Percentiles rank a stretch among this genome's conserved stretches.
Conservation (phyloP, 1,284 basidiomycete species). For the Rhodotorula glutinis region DNA sequence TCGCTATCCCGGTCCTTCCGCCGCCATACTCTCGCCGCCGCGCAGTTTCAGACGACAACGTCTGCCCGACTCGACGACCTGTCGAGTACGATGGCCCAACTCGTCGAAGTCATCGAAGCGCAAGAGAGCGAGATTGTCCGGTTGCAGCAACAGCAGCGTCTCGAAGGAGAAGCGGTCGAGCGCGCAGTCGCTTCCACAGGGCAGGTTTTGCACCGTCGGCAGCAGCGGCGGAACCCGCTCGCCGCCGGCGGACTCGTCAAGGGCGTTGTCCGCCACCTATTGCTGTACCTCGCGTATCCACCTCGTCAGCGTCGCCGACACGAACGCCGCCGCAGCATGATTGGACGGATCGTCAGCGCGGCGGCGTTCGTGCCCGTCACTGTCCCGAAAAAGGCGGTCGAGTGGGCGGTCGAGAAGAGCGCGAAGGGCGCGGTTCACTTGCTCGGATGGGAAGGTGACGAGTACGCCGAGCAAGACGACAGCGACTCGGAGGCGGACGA, state of each 20-base stretch:
- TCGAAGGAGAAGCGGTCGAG: slow-evolving; percentile 10
- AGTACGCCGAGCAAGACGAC: neutral
- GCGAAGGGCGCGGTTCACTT: neutral
- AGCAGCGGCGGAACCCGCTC: neutral
- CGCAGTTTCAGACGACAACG: neutral
- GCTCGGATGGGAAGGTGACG: slow-evolving; percentile 3
- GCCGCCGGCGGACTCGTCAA: slow-evolving; percentile 8
- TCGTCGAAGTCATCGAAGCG: slow-evolving; percentile 10
- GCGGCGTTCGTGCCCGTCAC: slow-evolving; percentile 27
- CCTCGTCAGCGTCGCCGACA: neutral
- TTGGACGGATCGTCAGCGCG: neutral
- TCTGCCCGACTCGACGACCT: slow-evolving; percentile 25
- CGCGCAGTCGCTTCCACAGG: neutral
- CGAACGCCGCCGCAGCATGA: neutral
- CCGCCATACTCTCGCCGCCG: slow-evolving; percentile 29
- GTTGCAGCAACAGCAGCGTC: slow-evolving; percentile 12
- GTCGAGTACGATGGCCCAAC: slow-evolving; percentile 6
- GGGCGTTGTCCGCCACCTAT: slow-evolving; percentile 13
- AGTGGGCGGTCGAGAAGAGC: slow-evolving; percentile 11
- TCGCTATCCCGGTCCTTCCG: slow-evolving; percentile 47
- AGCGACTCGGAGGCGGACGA: neutral
- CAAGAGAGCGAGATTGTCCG: slow-evolving; percentile 7
- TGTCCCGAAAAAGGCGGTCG: slow-evolving; percentile 13
- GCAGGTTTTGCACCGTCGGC: neutral
- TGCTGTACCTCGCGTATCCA: slow-evolving; percentile 4